Evolutionary conservation across 2,329 filamentous ascomycete genomes (phyloP), one percentile per base, ranked within the genome.

Genomic region (Myriosclerotinia curreyana): DNA sequence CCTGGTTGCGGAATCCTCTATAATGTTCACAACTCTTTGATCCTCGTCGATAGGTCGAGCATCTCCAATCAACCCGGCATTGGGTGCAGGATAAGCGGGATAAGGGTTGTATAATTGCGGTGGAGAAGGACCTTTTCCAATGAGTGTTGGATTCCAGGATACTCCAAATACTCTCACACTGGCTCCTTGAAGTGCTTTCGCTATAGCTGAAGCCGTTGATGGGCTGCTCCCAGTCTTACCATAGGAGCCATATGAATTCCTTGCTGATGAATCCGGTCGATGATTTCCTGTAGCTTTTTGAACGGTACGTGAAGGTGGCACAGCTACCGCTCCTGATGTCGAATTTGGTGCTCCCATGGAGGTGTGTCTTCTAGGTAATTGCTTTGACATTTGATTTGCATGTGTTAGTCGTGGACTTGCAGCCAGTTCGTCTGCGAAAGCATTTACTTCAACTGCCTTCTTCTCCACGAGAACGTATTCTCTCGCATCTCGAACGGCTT

Each of bases 401-500:
- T 73, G 75, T 52, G 70, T 60, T 22, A 74, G 46, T 61, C 69
- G 71, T 55, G 90, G 90, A 72, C 90, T 94, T 60, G 92, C 90
- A 52, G 92, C 93, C 74, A 99, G 81, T 77, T 98, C 94, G 76
- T 99, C 95, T 28, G 95, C 95, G 72, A 99, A 89, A 3, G 95
- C 95, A 75, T 99, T 98, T 59, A 99, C 94, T 76, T 98, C 94
- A 14, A 99, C 93, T 25, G 92, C 90, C 69, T 89, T 87, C 79
- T 97, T 96, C 78, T 99, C 95, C 15, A 99, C 91, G 34, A 98
- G 82, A 25, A 99, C 94, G 72, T 98, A 99, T 69, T 98, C 95
- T 69, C 94, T 86, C 74, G 96, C 87, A 68, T 98, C 94, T 71
- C 96, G 91, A 3, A 91, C 92, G 4, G 88, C 89, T 53, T 83